phyloP scores from a whole-genome alignment of 2,329 filamentous ascomycete genomes.

The Fusarium mundagurra region DNA sequence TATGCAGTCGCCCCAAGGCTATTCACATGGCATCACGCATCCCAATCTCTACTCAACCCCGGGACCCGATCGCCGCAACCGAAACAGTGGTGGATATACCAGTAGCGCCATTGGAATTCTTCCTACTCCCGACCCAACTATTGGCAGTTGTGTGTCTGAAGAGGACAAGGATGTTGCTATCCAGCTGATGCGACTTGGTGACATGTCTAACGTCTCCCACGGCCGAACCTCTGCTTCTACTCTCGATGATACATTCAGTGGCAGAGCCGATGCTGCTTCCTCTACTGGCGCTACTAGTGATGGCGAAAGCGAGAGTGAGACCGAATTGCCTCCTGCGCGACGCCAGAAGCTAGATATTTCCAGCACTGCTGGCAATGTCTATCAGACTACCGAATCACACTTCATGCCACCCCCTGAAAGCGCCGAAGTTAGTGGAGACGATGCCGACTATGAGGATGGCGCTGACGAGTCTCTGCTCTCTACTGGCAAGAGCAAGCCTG shows the following conservation, averaged over 20 bases:
- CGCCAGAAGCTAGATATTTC: conserved; percentile 64
- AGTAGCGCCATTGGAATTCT: conserved; percentile 66
- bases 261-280: conserved; percentile 83
- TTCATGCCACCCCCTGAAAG: conserved; percentile 63
- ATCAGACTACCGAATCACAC: conserved; percentile 62
- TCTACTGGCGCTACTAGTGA: conserved; percentile 88
- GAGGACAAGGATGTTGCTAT: conserved; percentile 93
- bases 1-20: conserved; percentile 86
- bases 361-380: conserved; percentile 57
- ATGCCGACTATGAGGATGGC: conserved; percentile 48
- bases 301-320: conserved; percentile 73
- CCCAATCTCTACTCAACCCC: conserved; percentile 71
- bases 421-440: conserved; percentile 49
- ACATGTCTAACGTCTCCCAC: conserved; percentile 92
- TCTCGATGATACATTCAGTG: conserved; percentile 91
- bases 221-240: conserved; percentile 94
- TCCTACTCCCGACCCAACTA: conserved; percentile 95
- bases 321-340: conserved; percentile 67
- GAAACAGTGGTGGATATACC: conserved; percentile 69
- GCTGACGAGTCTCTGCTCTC: conserved; percentile 48
- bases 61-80: conserved; percentile 70
- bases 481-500: conserved; percentile 53
- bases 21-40: conserved; percentile 60
- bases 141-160: conserved; percentile 96
- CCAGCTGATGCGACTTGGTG: conserved; percentile 94